phyloP scores from a whole-genome alignment of 2,329 filamentous ascomycete genomes.

The Diaporthe velutina region DNA sequence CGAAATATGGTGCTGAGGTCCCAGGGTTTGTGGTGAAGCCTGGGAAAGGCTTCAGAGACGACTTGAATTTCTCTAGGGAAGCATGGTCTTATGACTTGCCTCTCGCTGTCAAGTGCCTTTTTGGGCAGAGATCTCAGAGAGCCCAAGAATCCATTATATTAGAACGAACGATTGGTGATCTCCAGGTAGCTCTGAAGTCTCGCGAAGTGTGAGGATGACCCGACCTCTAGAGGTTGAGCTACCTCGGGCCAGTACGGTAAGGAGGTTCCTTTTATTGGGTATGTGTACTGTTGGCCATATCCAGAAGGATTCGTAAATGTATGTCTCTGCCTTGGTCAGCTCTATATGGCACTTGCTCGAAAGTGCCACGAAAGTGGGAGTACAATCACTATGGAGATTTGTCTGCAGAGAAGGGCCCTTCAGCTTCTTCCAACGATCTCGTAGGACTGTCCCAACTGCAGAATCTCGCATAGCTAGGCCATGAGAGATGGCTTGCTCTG shows the following conservation, averaged over 20 bases:
- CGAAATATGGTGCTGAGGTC: slow-evolving; percentile 66
- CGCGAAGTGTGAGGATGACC: slow-evolving; percentile 70
- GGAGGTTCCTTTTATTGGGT: slow-evolving; percentile 63
- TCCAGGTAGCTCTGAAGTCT: slow-evolving; percentile 68
- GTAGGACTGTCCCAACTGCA: background rate
- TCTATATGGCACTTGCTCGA: background rate
- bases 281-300: slow-evolving; percentile 59
- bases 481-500: background rate
- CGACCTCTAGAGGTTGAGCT: slow-evolving; percentile 71
- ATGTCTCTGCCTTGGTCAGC: no score
- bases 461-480: background rate
- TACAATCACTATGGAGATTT: background rate
- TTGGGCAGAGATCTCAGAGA: background rate
- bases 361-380: background rate
- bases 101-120: background rate
- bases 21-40: slow-evolving; percentile 53
- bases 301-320: slow-evolving; percentile 11
- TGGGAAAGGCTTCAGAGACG: slow-evolving; percentile 69
- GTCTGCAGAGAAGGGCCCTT: no score
- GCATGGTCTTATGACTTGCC: slow-evolving; percentile 37
- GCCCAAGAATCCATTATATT: background rate
- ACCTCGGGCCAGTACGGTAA: slow-evolving; percentile 72
- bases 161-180: slow-evolving; percentile 71
- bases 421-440: background rate
- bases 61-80: slow-evolving; percentile 60